A percentile compares a stretch with the other conserved stretches of the same genome.
phyloP scores from a whole-genome alignment of 495 filamentous ascomycete genomes.

The Cercophora newfieldiana region DNA sequence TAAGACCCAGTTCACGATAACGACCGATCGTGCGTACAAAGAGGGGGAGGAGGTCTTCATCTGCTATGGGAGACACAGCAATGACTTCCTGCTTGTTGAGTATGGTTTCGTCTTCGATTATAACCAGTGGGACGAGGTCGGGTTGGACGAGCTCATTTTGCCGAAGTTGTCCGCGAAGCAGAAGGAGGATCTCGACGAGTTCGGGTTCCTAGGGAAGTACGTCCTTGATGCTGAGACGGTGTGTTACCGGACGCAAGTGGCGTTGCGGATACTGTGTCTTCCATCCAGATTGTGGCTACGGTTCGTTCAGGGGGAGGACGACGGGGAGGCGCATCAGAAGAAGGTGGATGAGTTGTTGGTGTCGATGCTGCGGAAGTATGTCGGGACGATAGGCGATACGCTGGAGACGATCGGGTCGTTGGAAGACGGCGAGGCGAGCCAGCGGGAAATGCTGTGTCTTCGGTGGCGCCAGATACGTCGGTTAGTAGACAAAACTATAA shows the following conservation, averaged over 20 bases:
- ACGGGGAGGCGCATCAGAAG: slow-evolving; percentile 30
- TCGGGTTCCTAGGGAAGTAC: slow-evolving; percentile 69
- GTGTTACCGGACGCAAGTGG: slow-evolving; percentile 73
- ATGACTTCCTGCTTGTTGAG: slow-evolving; percentile 81
- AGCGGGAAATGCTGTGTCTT: slow-evolving; percentile 24
- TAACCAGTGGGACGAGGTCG: slow-evolving; percentile 67
- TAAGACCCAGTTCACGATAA: slow-evolving; percentile 61
- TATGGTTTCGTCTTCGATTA: slow-evolving; percentile 74
- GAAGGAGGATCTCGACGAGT: slow-evolving; percentile 52
- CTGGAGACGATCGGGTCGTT: slow-evolving; percentile 18
- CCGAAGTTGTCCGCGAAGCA: slow-evolving; percentile 48
- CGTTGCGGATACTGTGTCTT: slow-evolving; percentile 52
- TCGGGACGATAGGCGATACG: slow-evolving; percentile 14
- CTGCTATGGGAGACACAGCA: slow-evolving; percentile 76
- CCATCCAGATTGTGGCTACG: slow-evolving; percentile 36
- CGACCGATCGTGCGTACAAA: slow-evolving; percentile 53
- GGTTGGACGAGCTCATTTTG: slow-evolving; percentile 68
- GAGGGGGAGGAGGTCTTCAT: slow-evolving; percentile 75
- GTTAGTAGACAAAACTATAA: slow-evolving; percentile 27
- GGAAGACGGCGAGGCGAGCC: slow-evolving; percentile 18
- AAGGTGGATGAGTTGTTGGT: slow-evolving; percentile 35
- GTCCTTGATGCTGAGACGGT: slow-evolving; percentile 59
- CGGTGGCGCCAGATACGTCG: slow-evolving; percentile 34
- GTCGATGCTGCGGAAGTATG: slow-evolving; percentile 23
- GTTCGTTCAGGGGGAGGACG: slow-evolving; percentile 40